Evolutionary conservation across 2,329 filamentous ascomycete genomes (phyloP).

Genomic region (Calonectria hawksworthii): DNA sequence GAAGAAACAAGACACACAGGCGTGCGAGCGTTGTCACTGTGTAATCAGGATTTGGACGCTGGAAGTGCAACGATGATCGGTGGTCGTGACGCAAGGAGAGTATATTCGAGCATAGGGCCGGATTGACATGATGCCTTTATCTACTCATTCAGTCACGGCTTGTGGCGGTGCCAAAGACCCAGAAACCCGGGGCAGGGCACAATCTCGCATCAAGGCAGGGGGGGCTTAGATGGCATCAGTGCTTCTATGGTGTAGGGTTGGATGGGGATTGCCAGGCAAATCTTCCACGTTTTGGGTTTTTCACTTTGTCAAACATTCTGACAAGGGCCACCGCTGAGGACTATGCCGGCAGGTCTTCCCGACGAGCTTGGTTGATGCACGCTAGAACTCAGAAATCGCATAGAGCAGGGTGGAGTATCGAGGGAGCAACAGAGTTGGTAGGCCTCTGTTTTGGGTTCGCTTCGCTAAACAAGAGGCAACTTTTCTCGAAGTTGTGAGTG

Average conservation of each 20-base stretch:
- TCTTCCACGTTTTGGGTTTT: constrained; percentile 2
- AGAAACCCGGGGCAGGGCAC: background rate
- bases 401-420: background rate
- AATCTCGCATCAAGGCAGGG: background rate
- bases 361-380: background rate
- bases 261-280: background rate
- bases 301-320: background rate
- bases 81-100: constrained; percentile 23
- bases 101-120: constrained; percentile 11
- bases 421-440: background rate
- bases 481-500: background rate
- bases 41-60: constrained; percentile 30
- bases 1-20: constrained; percentile 34
- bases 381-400: background rate
- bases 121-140: constrained; percentile 15
- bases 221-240: background rate
- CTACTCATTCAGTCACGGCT: background rate
- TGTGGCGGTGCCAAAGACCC: background rate
- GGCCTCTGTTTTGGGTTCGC: background rate
- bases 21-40: constrained; percentile 29
- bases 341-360: background rate
- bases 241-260: background rate
- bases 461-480: background rate
- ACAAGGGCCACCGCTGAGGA: background rate
- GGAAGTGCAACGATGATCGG: constrained; percentile 31